Conservation (phyloP, 768 basidiomycete species). For the Coprinellus micaceus region DNA sequence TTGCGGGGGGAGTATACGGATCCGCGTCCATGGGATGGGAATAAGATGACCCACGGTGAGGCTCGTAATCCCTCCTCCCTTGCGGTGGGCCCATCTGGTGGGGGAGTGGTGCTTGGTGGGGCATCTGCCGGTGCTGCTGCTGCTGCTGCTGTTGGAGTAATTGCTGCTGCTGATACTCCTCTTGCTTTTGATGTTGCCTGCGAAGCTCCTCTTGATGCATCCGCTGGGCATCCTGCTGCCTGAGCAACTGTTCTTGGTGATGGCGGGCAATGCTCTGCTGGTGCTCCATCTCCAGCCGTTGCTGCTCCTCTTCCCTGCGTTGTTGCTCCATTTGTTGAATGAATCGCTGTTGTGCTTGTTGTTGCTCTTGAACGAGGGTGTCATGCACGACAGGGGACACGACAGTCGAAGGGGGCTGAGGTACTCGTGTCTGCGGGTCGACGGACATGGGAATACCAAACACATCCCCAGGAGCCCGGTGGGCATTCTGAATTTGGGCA, state of each 20-base stretch:
- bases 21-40: conserved; percentile 1
- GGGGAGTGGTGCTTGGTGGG: background rate
- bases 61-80: background rate
- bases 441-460: conserved; percentile 28
- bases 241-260: conserved; percentile 19
- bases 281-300: conserved; percentile 19
- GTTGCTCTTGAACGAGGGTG: conserved; percentile 19
- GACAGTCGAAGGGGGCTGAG: conserved; percentile 3
- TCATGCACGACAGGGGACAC: conserved; percentile 1
- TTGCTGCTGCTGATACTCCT: no score
- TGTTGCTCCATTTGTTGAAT: conserved; percentile 22
- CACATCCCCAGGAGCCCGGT: conserved; percentile 33
- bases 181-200: conserved; percentile 12
- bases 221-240: conserved; percentile 17
- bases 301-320: conserved; percentile 13
- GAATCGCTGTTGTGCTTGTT: conserved; percentile 25
- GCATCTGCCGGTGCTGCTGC: conserved; percentile 6
- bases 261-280: conserved; percentile 11
- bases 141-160: conserved; percentile 9
- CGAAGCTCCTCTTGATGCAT: conserved; percentile 7
- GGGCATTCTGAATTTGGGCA: conserved; percentile 47
- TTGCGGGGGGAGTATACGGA: background rate
- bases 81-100: background rate
- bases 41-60: background rate
- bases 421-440: conserved; percentile 23